Evolutionary conservation across 2,329 filamentous ascomycete genomes (phyloP), one percentile per base, ranked within the genome.

Genomic region (Monilinia aucupariae): DNA sequence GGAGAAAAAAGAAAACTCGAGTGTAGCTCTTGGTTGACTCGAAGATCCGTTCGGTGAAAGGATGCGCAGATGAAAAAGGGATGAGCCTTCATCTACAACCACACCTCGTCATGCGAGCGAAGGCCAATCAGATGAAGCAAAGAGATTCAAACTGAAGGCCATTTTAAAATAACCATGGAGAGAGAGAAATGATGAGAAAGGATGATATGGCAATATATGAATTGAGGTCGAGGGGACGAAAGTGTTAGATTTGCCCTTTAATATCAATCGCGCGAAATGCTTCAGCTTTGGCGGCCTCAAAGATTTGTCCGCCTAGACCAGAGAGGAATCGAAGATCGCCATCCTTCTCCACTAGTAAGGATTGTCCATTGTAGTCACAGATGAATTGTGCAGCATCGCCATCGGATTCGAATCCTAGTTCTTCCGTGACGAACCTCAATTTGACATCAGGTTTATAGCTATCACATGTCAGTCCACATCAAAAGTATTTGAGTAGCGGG

Each of bases 371-470:
- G 72, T 94, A 80, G 68, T 96, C 88, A 72, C 90, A 86, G 73
- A 99, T 85, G 76, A 97, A 99, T 74, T 94, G 89, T 66, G 89
- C 89, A 67, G 92, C 92, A 78, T 96, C 91, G 73, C 89, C 85
- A 78, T 96, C 92, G 64, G 90, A 92, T 76, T 96, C 92, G 76
- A 99, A 99, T 58, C 90, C 92, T 72, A 99, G 88, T 77, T 97
- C 93, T 77, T 97, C 91, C 64, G 92, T 96, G 72, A 99, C 84
- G 78, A 96, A 97, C 68, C 91, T 89, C 69, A 97, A 83, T 72
- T 88, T 89, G 73, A 97, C 84, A 75, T 92, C 89, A 69, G 89
- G 90, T 79, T 96, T 96, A 80, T 96, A 97, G 74, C 94, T 99
- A 71, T 53, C 55, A 30, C 59, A 59, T 22, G 74, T 89, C 78